Percentiles rank a stretch among this genome's conserved stretches.
Evolutionary conservation across 352 stramenopile genomes (phyloP).

Genomic region (Blastocystis sp.): DNA sequence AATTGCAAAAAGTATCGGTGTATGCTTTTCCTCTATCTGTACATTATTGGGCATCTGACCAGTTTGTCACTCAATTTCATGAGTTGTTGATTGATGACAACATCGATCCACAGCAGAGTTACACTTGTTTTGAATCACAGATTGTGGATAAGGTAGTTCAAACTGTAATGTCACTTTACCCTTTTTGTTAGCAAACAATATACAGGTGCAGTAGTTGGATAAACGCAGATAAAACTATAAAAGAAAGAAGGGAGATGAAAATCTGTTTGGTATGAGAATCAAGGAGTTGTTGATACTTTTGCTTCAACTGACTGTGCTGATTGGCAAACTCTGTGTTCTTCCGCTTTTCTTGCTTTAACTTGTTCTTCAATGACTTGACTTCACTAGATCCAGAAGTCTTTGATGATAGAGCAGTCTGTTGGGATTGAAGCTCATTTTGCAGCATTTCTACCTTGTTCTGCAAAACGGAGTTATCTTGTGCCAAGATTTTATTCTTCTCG

Average conservation of each 20-base stretch:
- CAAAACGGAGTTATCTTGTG: background rate
- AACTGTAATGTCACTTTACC: background rate
- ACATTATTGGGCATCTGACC: background rate
- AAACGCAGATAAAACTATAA: background rate
- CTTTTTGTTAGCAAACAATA: slow-evolving; percentile 30
- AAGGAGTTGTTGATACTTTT: background rate
- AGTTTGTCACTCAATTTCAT: background rate
- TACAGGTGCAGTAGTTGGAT: background rate
- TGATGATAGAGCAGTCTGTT: background rate
- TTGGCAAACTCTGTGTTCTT: background rate
- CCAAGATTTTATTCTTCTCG: background rate
- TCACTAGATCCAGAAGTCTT: background rate
- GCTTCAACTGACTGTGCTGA: background rate
- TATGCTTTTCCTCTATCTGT: background rate
- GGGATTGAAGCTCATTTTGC: background rate
- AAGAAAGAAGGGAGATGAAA: background rate
- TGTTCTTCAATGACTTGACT: background rate
- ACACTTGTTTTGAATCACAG: background rate
- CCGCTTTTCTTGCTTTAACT: background rate
- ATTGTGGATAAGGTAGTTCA: slow-evolving; percentile 2
- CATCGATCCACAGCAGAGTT: background rate
- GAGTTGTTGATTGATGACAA: slow-evolving; percentile 40
- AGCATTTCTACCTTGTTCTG: background rate
- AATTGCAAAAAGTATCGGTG: slow-evolving; percentile 4
- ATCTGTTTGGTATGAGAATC: background rate